Base-by-base conservation (phyloP, 192 early-diverging fungal genomes). In the Umbelopsis vinacea region DNA sequence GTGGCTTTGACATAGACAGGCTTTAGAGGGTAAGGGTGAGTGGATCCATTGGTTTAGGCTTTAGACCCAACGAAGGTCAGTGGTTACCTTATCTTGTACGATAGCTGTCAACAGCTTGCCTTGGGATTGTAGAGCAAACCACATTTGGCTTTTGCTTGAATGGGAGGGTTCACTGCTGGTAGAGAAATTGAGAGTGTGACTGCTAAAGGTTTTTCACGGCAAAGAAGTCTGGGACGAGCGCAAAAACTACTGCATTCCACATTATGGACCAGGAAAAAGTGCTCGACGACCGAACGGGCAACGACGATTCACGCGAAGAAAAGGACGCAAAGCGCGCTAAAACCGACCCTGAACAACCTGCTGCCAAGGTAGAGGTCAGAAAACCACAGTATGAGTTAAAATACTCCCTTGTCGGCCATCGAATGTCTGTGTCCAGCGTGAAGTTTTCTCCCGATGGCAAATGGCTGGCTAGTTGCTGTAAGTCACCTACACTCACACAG, bases 401-500 rank as follows among this genome's bases (percentile, higher is more conserved):
- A 60, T 94, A 92, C 77, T 94, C 92, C 26, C 88, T 98, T 38
- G 89, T 92, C 3, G 98, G 98, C 4, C 98, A 99, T 82, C 93
- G 93, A 52, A 97, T 94, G 84, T 92, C 94, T 6, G 90, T 98
- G 0, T 97, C 96, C 0, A 90, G 93, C 60, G 96, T 98, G 15
- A 98, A 98, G 81, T 98, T 97, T 77, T 98, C 97, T 22, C 98
- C 98, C 6, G 96, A 98, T 78, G 98, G 98, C 38, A 91, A 92
- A 78, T 97, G 94, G 96, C 88, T 99, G 33, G 97, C 96, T 48
- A 95, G 93, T 53, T 82, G 89, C 35, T 93, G 93, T 93, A 87
- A 85, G 90, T 81, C 63, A 71, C 6, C n/a, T 33, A 11, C 11
- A 23, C 38, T n/a, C 6, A 33, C 46, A 67, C 57, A 11, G 52